These are phyloP conservation scores for Monosporascus cannonballus DNA, from an alignment of 2,329 filamentous ascomycete genomes.

Conservation along the genomic window DNA sequence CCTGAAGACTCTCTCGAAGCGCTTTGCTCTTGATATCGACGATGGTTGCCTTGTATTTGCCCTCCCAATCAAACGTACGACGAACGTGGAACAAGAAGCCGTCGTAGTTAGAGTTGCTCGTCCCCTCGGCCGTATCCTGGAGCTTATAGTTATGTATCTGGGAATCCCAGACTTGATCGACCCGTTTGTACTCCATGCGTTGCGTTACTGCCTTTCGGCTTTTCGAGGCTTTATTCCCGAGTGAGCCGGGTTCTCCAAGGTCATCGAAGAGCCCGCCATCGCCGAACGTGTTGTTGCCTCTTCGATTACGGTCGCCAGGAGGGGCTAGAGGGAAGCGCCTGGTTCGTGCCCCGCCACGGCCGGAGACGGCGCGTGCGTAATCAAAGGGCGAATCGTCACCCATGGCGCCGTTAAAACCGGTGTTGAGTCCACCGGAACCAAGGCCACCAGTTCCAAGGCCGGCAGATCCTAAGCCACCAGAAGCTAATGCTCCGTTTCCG, in stretches of 20 bases:
- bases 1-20: constrained; percentile 63
- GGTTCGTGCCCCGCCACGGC: not conserved
- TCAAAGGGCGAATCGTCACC: not conserved
- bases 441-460: constrained; percentile 1
- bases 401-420: not conserved
- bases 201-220: constrained; percentile 16
- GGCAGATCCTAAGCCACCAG: not conserved
- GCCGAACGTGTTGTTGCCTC: not conserved
- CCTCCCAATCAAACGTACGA: constrained; percentile 77
- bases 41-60: constrained; percentile 65
- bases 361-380: not conserved
- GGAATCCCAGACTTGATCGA: constrained; percentile 50
- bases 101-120: constrained; percentile 55
- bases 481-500: not conserved
- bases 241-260: not conserved
- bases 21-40: constrained; percentile 83
- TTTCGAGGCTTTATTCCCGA: not conserved
- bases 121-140: constrained; percentile 45
- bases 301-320: not conserved
- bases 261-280: constrained; percentile 3
- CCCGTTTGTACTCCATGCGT: constrained; percentile 40
- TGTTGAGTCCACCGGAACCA: not conserved
- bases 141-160: constrained; percentile 46
- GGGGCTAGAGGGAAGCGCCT: not conserved
- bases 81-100: constrained; percentile 79